Evolutionary conservation across 2,329 filamentous ascomycete species (phyloP).

Genomic region (Macrophomina pseudophaseolina): DNA sequence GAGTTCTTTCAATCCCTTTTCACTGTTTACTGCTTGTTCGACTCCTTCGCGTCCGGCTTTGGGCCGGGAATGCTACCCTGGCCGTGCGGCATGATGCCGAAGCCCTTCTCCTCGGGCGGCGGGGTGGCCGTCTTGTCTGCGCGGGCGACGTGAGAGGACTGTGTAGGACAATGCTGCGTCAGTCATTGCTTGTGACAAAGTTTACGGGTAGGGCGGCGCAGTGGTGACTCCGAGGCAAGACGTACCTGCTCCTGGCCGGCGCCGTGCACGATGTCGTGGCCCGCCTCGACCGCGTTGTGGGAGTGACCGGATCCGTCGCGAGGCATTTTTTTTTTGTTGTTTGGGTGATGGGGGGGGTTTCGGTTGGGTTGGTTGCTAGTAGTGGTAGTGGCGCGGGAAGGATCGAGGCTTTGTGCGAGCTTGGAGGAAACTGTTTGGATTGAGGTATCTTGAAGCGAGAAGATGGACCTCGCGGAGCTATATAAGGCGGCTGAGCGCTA

Average conservation of each 20-base stretch:
- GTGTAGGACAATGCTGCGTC: background rate
- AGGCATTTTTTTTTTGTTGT: slow-evolving; percentile 49
- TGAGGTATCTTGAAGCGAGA: background rate
- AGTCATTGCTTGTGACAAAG: too few relatives aligned
- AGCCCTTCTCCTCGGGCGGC: slow-evolving; percentile 18
- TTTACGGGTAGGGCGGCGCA: background rate
- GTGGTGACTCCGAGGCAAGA: too few relatives aligned
- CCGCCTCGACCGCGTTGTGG: slow-evolving; percentile 53
- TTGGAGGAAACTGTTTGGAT: background rate
- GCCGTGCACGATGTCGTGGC: slow-evolving; percentile 54
- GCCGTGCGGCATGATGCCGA: slow-evolving; percentile 1
- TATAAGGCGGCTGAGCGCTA: background rate
- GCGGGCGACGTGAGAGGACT: slow-evolving; percentile 21
- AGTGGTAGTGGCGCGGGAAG: background rate
- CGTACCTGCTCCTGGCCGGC: slow-evolving; percentile 35
- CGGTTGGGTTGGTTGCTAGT: background rate
- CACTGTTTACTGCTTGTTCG: background rate
- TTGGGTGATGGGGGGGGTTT: background rate
- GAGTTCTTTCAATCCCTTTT: too few relatives aligned
- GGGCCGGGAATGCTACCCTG: background rate
- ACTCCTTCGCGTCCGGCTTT: background rate
- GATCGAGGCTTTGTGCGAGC: background rate
- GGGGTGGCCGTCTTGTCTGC: slow-evolving; percentile 25
- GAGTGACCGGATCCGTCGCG: slow-evolving; percentile 56
- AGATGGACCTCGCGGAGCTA: background rate